Evolutionary conservation across 768 basidiomycete species (phyloP), one percentile per base, ranked within the genome.

Genomic region (Heimioporus sp.): DNA sequence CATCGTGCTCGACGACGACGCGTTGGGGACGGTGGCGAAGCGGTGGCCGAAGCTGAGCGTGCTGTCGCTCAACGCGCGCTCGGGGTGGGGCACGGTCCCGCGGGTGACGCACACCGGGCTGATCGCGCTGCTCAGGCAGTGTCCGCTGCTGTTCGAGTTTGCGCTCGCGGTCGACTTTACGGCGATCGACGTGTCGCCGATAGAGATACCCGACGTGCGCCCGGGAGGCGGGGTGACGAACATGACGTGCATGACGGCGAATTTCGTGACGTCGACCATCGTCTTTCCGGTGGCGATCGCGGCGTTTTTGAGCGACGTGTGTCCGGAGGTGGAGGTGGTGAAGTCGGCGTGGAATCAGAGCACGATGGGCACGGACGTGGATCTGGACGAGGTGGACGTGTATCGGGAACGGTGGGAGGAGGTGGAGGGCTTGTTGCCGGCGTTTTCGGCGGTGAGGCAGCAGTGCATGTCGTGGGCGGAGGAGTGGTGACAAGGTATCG

Each of bases 221-320:
- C 54, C 54, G 1, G 56, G 63, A 0, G 30, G 53, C 2, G 62
- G 63, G 13, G 36, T 51, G 10, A 30, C 32, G 17, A 57, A 60
- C 44, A 17, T 34, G n/a, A 20, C 1, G 10, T 64, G 62, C 15
- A 7, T 17, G 1, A 7, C 13, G 5, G 59, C 54, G 7, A 52
- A 61, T 12, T 66, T 65, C 17, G 53, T 59, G 35, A 57, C 57
- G 20, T 67, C 67, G 13, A 7, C 17, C 10, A 65, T 69, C 49
- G 3, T 24, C 17, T 36, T 17, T 40, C 65, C 65, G 11, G 11
- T 49, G 41, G 30, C 52, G 28, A 35, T 69, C 0, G 63, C 65
- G 8, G 60, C 60, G 48, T 69, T 69, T 32, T 37, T 67, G 50
- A 62, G 62, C 17, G 60, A 62, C 6, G 43, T 67, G n/a, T 58